Evolutionary conservation across 1,284 basidiomycete genomes (phyloP).

Genomic region (Porogramme epimiltina): DNA sequence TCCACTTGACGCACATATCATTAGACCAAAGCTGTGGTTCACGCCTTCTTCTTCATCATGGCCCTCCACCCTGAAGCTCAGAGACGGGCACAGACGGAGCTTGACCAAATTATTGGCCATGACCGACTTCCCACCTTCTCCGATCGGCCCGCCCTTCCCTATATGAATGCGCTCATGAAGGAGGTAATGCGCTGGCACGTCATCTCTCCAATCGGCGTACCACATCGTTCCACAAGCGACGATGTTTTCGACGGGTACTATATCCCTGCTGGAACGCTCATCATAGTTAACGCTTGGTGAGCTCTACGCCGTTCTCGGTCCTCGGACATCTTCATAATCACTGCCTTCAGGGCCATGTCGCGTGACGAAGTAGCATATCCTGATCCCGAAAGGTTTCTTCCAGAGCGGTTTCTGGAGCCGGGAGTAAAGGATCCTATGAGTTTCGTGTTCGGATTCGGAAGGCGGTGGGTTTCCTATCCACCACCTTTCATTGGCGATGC

Average conservation of each 20-base stretch:
- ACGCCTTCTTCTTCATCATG: conserved; percentile 31
- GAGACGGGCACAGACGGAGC: conserved; percentile 31
- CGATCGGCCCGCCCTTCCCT: conserved; percentile 30
- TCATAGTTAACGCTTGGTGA: conserved; percentile 6
- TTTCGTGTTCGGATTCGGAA: conserved; percentile 12
- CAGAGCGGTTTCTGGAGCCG: conserved; percentile 21
- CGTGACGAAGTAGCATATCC: conserved; percentile 17
- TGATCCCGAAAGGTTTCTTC: conserved; percentile 20
- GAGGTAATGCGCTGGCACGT: conserved; percentile 35
- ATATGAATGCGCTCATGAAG: conserved; percentile 31
- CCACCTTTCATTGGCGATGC: not conserved
- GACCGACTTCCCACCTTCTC: conserved; percentile 31
- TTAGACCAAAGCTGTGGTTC: conserved; percentile 5
- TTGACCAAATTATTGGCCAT: conserved; percentile 31
- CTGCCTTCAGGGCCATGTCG: conserved; percentile 12
- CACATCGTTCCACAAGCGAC: conserved; percentile 6
- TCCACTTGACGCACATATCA: not conserved
- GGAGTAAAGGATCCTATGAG: conserved; percentile 2
- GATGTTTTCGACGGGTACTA: conserved; percentile 12
- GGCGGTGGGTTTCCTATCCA: conserved; percentile 11
- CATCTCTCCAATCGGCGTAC: conserved; percentile 14
- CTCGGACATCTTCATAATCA: too few species aligned
- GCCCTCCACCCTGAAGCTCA: conserved; percentile 31
- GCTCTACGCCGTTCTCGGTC: not conserved
- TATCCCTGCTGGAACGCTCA: conserved; percentile 7